Evolutionary conservation across 1,139 yeast species (phyloP), one percentile per base, ranked within the genome.

Genomic region (Yarrowia galli): DNA sequence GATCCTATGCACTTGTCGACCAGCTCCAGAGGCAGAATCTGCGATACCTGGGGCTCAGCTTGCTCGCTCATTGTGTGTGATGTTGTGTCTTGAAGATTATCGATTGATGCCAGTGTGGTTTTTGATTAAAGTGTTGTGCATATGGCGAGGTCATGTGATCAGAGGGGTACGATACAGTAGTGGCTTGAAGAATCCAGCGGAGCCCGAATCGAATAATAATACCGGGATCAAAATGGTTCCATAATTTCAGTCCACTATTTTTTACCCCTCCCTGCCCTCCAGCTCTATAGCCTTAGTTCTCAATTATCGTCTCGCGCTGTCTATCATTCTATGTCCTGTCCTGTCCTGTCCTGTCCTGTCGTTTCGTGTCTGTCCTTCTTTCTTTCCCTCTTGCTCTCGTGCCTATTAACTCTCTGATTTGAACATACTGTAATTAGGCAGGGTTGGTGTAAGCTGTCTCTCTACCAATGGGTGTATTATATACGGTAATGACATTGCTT

Each of bases 1-100:
- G 91, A 86, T 22, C 97, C 97, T 56, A 95, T 87, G 70, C 96
- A 88, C 77, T 87, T 89, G 79, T 95, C 98, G 60, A 95, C 91
- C 66, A 92, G 84, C 77, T 93, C 98, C 71, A 92, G 81, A 7
- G 97, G 97, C 68, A 89, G 82, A 18, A 87, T 73, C 63, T 74
- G 71, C 18, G 72, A 70, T 22, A 68, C 69, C 40, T 68, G 66
- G 35, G 56, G 56, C 56, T 48, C 56, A 32, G 54, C 66, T 46
- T 46, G 54, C 56, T 61, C 66, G 45, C 66, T 61, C 66, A 61
- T 61, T 46, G 35, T 61, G 66, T 60, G 64, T 49, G 56, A 49
- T 49, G 60, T 53, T 36, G 43, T 53, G 60, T 36, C 4, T 15
- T 43, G 65, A 18, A 2, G 48, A 23, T 22, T n/a, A n/a, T 5